Evolutionary conservation across 2,329 filamentous ascomycete genomes (phyloP), one percentile per base, ranked within the genome.

Genomic region (Sporothrix schenckii): DNA sequence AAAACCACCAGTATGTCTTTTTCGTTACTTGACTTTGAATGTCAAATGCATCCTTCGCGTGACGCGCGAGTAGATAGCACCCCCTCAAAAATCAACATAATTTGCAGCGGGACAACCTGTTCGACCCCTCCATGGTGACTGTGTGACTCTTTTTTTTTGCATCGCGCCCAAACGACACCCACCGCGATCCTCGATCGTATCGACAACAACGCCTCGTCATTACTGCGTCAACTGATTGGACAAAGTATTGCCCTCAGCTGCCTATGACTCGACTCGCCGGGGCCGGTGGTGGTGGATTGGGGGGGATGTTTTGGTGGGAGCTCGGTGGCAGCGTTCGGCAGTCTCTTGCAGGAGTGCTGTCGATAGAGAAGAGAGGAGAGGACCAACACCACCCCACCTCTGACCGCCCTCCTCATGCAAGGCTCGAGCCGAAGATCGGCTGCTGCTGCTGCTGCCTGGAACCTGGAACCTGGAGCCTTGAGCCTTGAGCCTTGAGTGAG

Each of bases 181-280:
- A 7, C n/a, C n/a, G 9, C 56, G 56, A 41, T 41, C 54, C 56
- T 13, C 9, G 56, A 60, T 60, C 34, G 34, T 44, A 34, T 44
- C 56, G n/a, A 44, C 2, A 44, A 21, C 19, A 6, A 24, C 30
- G n/a, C 1, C 44, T 13, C 5, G 13, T 5, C 44, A 5, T 34
- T 9, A 13, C 34, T 13, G 21, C 34, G 16, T 21, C 56, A 3
- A 21, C 34, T 41, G 19, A 60, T 60, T 24, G 34, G 56, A 19
- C 34, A 41, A 13, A 41, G 27, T 21, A 4, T 4, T 11, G 19
- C 21, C 41, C 19, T 60, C 56, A 60, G n/a, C 13, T 63, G 39
- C 58, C 58, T 63, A 27, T 47, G 58, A 63, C 58, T 63, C 58
- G 58, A 63, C 39, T 27, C 39, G 58, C 58, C 58, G 58, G 39